Base-by-base conservation (phyloP, 345 rosid genomes). In the Alliaria petiolata region DNA sequence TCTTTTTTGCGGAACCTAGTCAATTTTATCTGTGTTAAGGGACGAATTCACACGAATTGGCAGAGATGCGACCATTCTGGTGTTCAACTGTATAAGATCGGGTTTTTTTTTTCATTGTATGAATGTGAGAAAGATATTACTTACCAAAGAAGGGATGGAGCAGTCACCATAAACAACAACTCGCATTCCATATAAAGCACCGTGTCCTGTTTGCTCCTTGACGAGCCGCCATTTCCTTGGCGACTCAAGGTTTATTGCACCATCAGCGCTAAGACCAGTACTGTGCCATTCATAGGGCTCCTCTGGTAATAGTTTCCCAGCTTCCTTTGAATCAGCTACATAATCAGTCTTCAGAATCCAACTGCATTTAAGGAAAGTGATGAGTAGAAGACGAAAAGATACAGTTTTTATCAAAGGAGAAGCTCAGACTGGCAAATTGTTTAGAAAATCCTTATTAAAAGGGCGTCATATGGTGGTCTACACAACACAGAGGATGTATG, bases 261-360 rank as follows among this genome's bases (percentile, higher is more conserved):
- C 97, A 75, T 92, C 97, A 79, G 88, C 85, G 62, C 83, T 89
- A 15, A 88, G 88, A 78, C 89, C 85, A 49, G 43, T 82, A 65
- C 82, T 75, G 82, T 88, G 83, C 97, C 95, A 91, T 78, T 95
- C 98, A 69, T 82, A 88, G 49, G 96, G 86, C 68, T 95, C 89
- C 81, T 89, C 98, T 0, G 84, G 79, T 81, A 89, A 74, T 70
- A 92, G 87, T 19, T 79, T 87, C 65, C 96, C 97, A 36, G 85
- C 93, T 79, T 88, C 79, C 64, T 72, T 81, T 69, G 90, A 82
- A 65, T 92, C 93, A 70, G 82, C 83, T 34, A 92, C 66, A 76
- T 89, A 92, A 61, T 89, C 96, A 3, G 86, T 75, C 86, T 82
- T 88, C 26, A 95, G 89, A 73, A 95, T 87, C 99, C 99, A 95